Percentiles rank a stretch among this genome's conserved stretches.
Evolutionary conservation across 106 monocot genomes (phyloP).

Genomic region (Ottelia alismoides): DNA sequence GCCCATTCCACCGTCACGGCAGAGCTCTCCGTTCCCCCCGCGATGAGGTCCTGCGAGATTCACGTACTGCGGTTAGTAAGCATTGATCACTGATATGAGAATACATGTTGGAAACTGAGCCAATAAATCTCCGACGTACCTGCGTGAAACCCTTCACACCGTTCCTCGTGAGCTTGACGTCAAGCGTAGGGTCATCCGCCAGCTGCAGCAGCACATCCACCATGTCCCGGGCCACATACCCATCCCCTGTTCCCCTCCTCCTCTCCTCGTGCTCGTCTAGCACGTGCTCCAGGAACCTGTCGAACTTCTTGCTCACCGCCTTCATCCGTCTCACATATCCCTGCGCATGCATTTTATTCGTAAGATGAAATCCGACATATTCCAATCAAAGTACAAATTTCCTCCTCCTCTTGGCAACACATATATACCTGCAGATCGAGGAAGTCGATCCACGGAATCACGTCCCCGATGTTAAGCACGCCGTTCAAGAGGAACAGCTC

Average conservation of each 20-base stretch:
- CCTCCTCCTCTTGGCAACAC: too few species aligned
- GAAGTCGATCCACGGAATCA: constrained; percentile 43
- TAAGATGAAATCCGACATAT: too few species aligned
- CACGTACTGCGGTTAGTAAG: too few species aligned
- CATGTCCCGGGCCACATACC: constrained; percentile 47
- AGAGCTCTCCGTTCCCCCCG: constrained; percentile 7
- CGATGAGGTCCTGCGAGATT: constrained; percentile 7
- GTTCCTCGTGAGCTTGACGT: too few species aligned
- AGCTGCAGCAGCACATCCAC: constrained; percentile 19
- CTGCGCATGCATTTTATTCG: too few species aligned
- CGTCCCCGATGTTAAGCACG: constrained; percentile 51
- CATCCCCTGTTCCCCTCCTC: constrained; percentile 9
- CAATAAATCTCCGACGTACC: too few species aligned
- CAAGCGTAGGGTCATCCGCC: too few species aligned
- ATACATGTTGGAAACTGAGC: too few species aligned
- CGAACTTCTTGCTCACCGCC: constrained; percentile 41
- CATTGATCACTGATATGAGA: too few species aligned
- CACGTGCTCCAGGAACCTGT: constrained; percentile 60
- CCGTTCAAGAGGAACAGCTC: constrained; percentile 72
- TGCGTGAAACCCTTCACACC: too few species aligned
- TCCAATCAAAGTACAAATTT: too few species aligned
- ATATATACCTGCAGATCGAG: constrained; percentile 62
- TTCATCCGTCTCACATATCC: constrained; percentile 77
- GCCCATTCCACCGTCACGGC: constrained; percentile 17
- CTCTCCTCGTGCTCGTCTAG: constrained; percentile 63